Evolutionary conservation across 2,329 filamentous ascomycete species (phyloP), one percentile per base, ranked within the genome.

Genomic region (Didymella keratinophila): DNA sequence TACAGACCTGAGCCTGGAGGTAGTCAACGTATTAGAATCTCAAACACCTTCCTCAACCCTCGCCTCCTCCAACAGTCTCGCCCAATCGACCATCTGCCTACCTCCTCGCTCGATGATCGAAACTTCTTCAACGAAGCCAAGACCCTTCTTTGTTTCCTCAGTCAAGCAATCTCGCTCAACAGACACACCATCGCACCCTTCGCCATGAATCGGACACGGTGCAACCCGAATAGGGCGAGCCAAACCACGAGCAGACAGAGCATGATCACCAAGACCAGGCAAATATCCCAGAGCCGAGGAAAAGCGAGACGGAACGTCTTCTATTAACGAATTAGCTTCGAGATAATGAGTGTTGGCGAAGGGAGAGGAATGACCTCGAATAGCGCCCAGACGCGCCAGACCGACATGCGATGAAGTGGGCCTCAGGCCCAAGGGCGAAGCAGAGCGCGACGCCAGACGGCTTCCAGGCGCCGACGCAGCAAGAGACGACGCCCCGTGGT

Each of bases 81-180:
- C 18, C 72, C 71, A 74, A 48, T 74, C 68, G 2, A 73, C 51
- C 63, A 73, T 71, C 3, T 53, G 34, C 43, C 68, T 56, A 0
- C 53, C 67, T 4, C 51, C 61, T 1, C 54, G 44, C 28, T 52
- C 11, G 3, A 70, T 41, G 36, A 63, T 30, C 1, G 72, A 69
- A 23, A 66, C 63, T 14, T 48, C 16, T 1, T 68, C 67, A n/a
- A 32, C 47, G 37, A 73, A 71, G 0, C 67, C 69, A 0, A n/a
- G 23, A 0, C 18, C 36, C 20, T 41, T 14, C 7, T 39, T 36
- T 7, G 27, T 43, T 3, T 37, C 18, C 56, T 67, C 43, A 1
- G 68, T 71, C 32, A 52, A 36, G 39, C 68, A 58, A n/a, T 37
- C 28, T 2, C 57, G 23, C 9, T 47, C 52, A 0, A 65, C 61